Percentiles rank a stretch among this genome's conserved stretches.
Evolutionary conservation across 2,329 filamentous ascomycete species (phyloP).

Genomic region (Talaromyces piceae): DNA sequence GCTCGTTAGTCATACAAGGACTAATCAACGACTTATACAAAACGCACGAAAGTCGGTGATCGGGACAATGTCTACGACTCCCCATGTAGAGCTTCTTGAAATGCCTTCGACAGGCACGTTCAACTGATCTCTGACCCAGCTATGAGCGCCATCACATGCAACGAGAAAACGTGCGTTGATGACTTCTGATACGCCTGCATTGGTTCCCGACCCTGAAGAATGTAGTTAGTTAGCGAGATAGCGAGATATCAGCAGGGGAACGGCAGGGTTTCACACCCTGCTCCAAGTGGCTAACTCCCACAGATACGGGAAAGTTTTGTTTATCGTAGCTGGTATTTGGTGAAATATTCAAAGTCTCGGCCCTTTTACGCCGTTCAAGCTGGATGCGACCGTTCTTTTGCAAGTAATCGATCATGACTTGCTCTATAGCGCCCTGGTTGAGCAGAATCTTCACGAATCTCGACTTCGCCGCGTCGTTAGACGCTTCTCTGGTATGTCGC

Average conservation of each 20-base stretch:
- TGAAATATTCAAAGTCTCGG: neutral
- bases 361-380: conserved; percentile 1
- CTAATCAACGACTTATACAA: neutral
- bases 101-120: conserved; percentile 51
- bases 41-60: conserved; percentile 48
- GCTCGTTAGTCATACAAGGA: neutral
- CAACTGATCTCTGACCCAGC: conserved; percentile 55
- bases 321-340: neutral
- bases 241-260: no score
- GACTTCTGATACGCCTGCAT: conserved; percentile 27
- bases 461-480: neutral
- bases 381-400: neutral
- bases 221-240: neutral
- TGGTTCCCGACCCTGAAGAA: neutral
- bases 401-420: neutral
- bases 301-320: neutral
- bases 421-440: conserved; percentile 5
- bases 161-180: conserved; percentile 57
- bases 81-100: conserved; percentile 37
- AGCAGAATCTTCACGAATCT: conserved; percentile 1
- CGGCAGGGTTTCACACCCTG: neutral
- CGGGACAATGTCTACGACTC: conserved; percentile 45
- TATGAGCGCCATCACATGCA: conserved; percentile 61
- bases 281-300: neutral
- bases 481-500: neutral